phyloP scores from a whole-genome alignment of 768 basidiomycete genomes.

The Lactarius deliciosus region DNA sequence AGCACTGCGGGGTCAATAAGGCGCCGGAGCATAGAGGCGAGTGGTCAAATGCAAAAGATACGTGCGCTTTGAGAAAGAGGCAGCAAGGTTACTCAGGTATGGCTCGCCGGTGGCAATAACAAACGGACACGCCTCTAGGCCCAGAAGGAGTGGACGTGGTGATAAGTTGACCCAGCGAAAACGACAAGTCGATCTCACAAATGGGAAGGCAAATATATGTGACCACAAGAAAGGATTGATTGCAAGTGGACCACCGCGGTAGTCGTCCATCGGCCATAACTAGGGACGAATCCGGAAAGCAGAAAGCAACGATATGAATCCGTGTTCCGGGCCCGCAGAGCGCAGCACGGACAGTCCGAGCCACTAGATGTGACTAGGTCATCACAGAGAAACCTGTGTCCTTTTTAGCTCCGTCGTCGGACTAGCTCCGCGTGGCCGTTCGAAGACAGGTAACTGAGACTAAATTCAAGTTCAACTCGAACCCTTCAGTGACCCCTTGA shows the following conservation, averaged over 20 bases:
- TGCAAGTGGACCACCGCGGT: not conserved
- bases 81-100: not conserved
- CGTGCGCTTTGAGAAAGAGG: not conserved
- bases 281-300: not conserved
- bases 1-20: not conserved
- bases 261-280: not conserved
- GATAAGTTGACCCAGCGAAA: not conserved
- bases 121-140: not conserved
- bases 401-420: not conserved
- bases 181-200: too few species aligned
- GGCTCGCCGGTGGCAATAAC: not conserved
- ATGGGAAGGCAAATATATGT: not conserved
- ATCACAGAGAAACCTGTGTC: not conserved
- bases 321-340: not conserved
- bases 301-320: not conserved
- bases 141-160: not conserved
- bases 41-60: not conserved
- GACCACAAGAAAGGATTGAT: not conserved
- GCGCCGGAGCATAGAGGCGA: not conserved
- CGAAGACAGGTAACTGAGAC: not conserved
- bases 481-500: not conserved
- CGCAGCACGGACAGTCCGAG: not conserved
- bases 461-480: not conserved
- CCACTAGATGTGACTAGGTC: not conserved
- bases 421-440: not conserved